Evolutionary conservation across 1,284 basidiomycete genomes (phyloP).

Genomic region (Fomitopsis betulina): DNA sequence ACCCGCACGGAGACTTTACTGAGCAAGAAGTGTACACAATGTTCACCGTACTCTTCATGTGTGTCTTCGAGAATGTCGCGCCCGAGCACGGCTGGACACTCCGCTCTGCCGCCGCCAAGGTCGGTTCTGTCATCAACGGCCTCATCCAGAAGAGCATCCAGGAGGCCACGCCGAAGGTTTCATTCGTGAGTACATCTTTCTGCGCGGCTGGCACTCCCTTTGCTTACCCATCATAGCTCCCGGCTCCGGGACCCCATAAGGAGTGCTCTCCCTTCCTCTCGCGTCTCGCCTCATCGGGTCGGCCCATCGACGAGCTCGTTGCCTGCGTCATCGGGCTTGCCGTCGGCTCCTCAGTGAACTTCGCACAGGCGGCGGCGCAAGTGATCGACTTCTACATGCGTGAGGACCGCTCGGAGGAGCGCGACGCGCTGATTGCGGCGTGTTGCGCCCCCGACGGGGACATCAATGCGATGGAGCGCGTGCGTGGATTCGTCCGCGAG

Average conservation of each 20-base stretch:
- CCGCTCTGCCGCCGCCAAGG: constrained; percentile 26
- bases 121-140: too few species aligned
- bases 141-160: too few species aligned
- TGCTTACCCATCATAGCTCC: too few species aligned
- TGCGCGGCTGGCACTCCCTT: too few species aligned
- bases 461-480: background rate
- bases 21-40: constrained; percentile 44
- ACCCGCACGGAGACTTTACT: constrained; percentile 44
- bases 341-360: constrained; percentile 41
- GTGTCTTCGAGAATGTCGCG: constrained; percentile 12
- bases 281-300: constrained; percentile 6
- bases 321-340: constrained; percentile 38
- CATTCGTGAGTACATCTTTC: too few species aligned
- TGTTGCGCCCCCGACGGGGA: background rate
- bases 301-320: constrained; percentile 2
- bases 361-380: constrained; percentile 38
- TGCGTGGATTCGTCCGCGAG: background rate
- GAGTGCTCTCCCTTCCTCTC: too few species aligned
- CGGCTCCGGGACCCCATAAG: too few species aligned
- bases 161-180: too few species aligned
- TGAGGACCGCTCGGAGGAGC: constrained; percentile 32
- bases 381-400: constrained; percentile 64
- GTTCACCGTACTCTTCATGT: constrained; percentile 55
- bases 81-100: background rate
- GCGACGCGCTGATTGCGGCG: constrained; percentile 25